Base-by-base conservation (phyloP, 2,329 filamentous ascomycete genomes). In the Boeremia lycopersici region DNA sequence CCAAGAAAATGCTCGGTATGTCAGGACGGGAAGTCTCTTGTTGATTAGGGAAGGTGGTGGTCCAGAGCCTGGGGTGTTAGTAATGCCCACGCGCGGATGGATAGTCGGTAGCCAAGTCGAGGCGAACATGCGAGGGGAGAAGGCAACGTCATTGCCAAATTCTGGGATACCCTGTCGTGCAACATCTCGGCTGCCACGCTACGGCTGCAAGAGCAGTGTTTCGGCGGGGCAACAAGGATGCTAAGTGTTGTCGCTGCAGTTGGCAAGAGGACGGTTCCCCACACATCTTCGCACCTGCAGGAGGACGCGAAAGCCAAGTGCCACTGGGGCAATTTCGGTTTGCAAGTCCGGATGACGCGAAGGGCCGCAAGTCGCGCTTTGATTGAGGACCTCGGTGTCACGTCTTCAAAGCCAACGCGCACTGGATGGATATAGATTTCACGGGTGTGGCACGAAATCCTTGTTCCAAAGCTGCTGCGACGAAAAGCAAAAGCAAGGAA, bases 31-130 rank as follows among this genome's bases (percentile, higher is more conserved):
- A 55, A 60, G 30, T 43, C 23, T 48, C 43, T 44, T 30, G 26
- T 59, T 61, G 62, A 65, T 65, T 64, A 57, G 47, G 57, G 26
- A 62, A 45, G 39, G 38, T 34, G 36, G 31, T 52, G 61, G 62
- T 49, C 67, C 46, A 68, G 65, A 68, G 56, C 53, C 54, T 50
- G 23, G 47, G 36, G 53, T 38, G 60, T 69, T 69, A 64, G 62
- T 70, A 69, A 71, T 65, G 50, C 25, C 35, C 47, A 29, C 15
- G 41, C 29, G 31, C 23, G 15, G 25, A 35, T 40, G 44, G 43
- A n/a, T 12, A 30, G 13, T 35, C 41, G 25, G 40, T 26, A 9
- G 52, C 52, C 46, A 55, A 55, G 62, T 61, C 60, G 57, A 65
- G 57, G 44, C 45, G 42, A 48, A 42, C 48, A 48, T 53, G 28